phyloP scores from a whole-genome alignment of 2,329 filamentous ascomycete genomes.

The Acrocalymma vagum region DNA sequence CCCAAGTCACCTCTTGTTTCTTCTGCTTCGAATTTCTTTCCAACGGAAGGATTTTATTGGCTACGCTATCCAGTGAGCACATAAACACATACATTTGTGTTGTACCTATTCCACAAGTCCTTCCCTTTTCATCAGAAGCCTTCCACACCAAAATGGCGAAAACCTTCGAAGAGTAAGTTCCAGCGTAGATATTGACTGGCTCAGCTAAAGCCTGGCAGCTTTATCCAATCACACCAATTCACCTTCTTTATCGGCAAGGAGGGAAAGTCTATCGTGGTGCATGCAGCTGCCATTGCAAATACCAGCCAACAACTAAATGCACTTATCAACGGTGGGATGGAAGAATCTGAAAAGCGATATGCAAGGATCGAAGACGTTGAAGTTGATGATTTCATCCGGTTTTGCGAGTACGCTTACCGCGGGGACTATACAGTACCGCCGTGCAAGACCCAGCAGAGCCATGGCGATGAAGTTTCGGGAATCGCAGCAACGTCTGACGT shows the following conservation, averaged over 20 bases:
- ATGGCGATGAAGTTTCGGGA: no score
- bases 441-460: conserved; percentile 14
- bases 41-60: no score
- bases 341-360: conserved; percentile 21
- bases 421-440: conserved; percentile 29
- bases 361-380: conserved; percentile 21
- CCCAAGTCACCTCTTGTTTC: no score
- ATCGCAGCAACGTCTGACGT: no score
- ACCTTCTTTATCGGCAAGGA: conserved; percentile 31
- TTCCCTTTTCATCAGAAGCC: conserved; percentile 7
- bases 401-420: conserved; percentile 31
- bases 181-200: conserved; percentile 6
- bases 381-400: conserved; percentile 31
- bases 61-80: no score
- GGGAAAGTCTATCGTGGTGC: conserved; percentile 25
- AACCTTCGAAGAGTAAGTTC: conserved; percentile 26
- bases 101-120: conserved; percentile 5
- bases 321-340: conserved; percentile 29
- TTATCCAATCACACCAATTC: conserved; percentile 30
- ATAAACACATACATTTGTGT: conserved; percentile 12
- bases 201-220: conserved; percentile 21
- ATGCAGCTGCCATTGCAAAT: conserved; percentile 29
- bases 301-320: conserved; percentile 20
- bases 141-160: conserved; percentile 19
- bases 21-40: no score